phyloP scores from a whole-genome alignment of 2,329 filamentous ascomycete species.

The Phoma sp. region DNA sequence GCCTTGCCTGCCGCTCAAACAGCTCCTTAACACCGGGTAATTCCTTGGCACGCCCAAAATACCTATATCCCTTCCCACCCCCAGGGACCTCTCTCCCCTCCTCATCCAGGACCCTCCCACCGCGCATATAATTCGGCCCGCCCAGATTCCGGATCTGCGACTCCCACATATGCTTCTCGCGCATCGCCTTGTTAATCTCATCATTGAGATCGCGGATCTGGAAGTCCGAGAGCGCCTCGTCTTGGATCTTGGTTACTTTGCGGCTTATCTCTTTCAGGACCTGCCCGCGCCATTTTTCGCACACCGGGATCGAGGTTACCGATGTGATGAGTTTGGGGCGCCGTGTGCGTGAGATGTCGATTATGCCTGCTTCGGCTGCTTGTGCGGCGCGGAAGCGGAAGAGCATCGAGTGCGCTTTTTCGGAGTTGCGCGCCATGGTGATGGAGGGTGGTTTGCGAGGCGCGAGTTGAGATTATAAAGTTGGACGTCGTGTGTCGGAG shows the following conservation, averaged over 20 bases:
- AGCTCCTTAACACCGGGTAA: slow-evolving; percentile 95
- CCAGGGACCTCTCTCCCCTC: slow-evolving; percentile 62
- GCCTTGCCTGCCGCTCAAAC: slow-evolving; percentile 45
- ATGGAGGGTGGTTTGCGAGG: slow-evolving; percentile 19
- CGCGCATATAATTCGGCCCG: slow-evolving; percentile 95
- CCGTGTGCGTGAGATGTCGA: slow-evolving; percentile 87
- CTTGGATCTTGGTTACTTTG: slow-evolving; percentile 96
- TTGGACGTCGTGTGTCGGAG: not conserved
- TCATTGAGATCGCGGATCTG: slow-evolving; percentile 98
- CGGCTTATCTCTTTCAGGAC: slow-evolving; percentile 96
- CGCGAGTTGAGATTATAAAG: not conserved
- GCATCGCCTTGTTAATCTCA: slow-evolving; percentile 99
- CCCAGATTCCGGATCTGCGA: slow-evolving; percentile 92
- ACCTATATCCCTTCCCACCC: slow-evolving; percentile 85
- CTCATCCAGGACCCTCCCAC: slow-evolving; percentile 61
- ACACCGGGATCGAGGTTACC: slow-evolving; percentile 80
- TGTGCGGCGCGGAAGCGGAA: slow-evolving; percentile 99
- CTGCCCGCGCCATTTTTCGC: slow-evolving; percentile 98
- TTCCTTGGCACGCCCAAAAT: slow-evolving; percentile 85
- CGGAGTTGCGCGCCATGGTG: slow-evolving; percentile 83
- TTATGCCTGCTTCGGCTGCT: slow-evolving; percentile 93
- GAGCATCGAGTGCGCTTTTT: slow-evolving; percentile 99
- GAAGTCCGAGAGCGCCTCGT: slow-evolving; percentile 88
- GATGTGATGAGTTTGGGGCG: slow-evolving; percentile 91
- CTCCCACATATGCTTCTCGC: slow-evolving; percentile 99